A percentile compares a stretch with the other conserved stretches of the same genome.
Evolutionary conservation across 2,329 filamentous ascomycete genomes (phyloP).

Genomic region (Niveomyces coronatus): DNA sequence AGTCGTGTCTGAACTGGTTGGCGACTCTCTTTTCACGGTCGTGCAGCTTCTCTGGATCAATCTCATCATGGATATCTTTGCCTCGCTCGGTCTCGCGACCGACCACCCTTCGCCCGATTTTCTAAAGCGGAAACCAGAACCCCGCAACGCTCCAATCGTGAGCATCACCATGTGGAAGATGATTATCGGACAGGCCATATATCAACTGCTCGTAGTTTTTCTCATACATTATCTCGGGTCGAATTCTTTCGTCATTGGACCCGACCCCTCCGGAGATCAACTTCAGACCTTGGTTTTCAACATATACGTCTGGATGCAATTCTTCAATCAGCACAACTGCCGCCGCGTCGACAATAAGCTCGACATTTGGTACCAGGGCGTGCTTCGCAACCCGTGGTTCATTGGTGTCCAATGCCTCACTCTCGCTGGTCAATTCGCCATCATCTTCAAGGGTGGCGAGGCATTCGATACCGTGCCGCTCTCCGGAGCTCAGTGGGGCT

Average conservation of each 20-base stretch:
- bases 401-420: conserved; percentile 56
- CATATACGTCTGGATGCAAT: conserved; percentile 82
- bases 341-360: conserved; percentile 73
- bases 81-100: conserved; percentile 38
- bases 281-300: conserved; percentile 70
- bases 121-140: conserved; percentile 22
- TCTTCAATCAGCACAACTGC: conserved; percentile 76
- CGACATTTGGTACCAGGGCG: conserved; percentile 68
- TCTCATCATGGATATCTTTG: conserved; percentile 50
- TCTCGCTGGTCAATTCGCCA: conserved; percentile 59
- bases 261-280: conserved; percentile 17
- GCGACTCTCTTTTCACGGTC: conserved; percentile 42
- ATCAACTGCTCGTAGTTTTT: conserved; percentile 55
- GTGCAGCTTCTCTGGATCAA: conserved; percentile 53
- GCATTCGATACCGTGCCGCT: conserved; percentile 55
- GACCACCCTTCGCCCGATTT: conserved; percentile 27
- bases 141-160: conserved; percentile 32
- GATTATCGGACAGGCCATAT: conserved; percentile 65
- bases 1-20: conserved; percentile 44
- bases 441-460: conserved; percentile 58
- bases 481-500: conserved; percentile 57
- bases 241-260: conserved; percentile 30
- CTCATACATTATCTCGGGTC: conserved; percentile 50
- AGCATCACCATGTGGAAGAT: conserved; percentile 74
- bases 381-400: conserved; percentile 68